Base-by-base conservation (phyloP, 2,329 filamentous ascomycete genomes). In the Fusarium palustre region DNA sequence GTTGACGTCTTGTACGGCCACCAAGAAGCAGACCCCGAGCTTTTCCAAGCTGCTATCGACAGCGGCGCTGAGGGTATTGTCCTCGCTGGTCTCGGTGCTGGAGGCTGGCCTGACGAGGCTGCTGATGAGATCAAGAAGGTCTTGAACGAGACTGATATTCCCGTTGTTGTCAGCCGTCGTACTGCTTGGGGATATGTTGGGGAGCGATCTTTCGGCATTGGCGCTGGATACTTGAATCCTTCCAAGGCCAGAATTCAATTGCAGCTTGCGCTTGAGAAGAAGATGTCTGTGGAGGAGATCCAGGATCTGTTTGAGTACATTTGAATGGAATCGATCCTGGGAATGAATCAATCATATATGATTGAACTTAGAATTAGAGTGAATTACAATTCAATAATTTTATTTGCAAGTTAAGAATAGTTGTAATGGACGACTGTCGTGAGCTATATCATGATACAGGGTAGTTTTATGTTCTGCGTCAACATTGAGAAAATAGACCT, bases 1-100 rank as follows among this genome's bases (percentile, higher is more conserved):
- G 85, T 89, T 15, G 85, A 87, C 46, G 83, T 89, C 13, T 71
- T 89, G 2, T 87, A 86, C 69, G 81, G 83, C 0, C 81, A 88
- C 70, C 81, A 88, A 63, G 85, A 83, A 48, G 81, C 85, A 49
- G 78, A 84, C 53, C 78, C 82, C 2, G 73, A 74, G 18, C 77
- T 87, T 1, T 81, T 86, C 46, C 74, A 79, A 24, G 80, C 82
- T 0, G 82, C 85, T 1, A 79, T 85, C 8, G 77, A 76, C 0
- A 77, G 75, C 4, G 86, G 86, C 0, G 86, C 86, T 0, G 73
- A 84, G 63, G 87, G 87, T 0, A 79, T 89, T 7, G 85, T 89
- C 0, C 82, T 84, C 9, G 86, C 85, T 0, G 86, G 86, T 18
- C 80, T 85, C 33, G 87, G 86, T 1, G 84, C 85, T 1, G 87